These are phyloP conservation scores for Planoprotostelium fungivorum DNA, from an alignment of 78 protist genomes.

Conservation along the genomic window DNA sequence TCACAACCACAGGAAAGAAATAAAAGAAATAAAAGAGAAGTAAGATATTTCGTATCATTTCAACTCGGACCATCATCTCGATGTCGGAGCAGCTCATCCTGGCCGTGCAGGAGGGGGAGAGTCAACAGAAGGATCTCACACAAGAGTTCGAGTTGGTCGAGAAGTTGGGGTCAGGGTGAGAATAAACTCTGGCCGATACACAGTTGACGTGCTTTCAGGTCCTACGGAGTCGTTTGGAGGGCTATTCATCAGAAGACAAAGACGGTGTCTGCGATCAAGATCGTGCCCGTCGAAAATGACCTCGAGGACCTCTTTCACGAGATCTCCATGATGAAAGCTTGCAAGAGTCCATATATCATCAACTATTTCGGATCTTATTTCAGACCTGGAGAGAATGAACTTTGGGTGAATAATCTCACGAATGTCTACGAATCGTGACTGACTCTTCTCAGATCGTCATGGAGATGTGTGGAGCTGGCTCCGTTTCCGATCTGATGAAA, in stretches of 20 bases:
- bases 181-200: not conserved
- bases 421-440: not conserved
- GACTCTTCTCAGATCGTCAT: conserved; percentile 58
- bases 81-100: too few species aligned
- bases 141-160: conserved; percentile 33
- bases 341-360: conserved; percentile 49
- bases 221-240: conserved; percentile 66
- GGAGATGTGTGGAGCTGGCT: conserved; percentile 89
- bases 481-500: conserved; percentile 64
- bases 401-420: conserved; percentile 54
- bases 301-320: conserved; percentile 69
- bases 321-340: conserved; percentile 56
- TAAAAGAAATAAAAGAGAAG: too few species aligned
- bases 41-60: too few species aligned
- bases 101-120: too few species aligned
- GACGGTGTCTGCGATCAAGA: conserved; percentile 51
- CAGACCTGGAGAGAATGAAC: conserved; percentile 38
- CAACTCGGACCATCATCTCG: too few species aligned
- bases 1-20: too few species aligned
- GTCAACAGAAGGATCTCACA: conserved; percentile 35
- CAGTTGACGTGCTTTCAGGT: conserved; percentile 11
- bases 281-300: conserved; percentile 58
- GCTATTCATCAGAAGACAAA: conserved; percentile 35
- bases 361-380: conserved; percentile 62
- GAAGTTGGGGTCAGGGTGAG: conserved; percentile 57